Evolutionary conservation across 1,139 yeast species (phyloP).

Genomic region (Petasospora rhodanensis): DNA sequence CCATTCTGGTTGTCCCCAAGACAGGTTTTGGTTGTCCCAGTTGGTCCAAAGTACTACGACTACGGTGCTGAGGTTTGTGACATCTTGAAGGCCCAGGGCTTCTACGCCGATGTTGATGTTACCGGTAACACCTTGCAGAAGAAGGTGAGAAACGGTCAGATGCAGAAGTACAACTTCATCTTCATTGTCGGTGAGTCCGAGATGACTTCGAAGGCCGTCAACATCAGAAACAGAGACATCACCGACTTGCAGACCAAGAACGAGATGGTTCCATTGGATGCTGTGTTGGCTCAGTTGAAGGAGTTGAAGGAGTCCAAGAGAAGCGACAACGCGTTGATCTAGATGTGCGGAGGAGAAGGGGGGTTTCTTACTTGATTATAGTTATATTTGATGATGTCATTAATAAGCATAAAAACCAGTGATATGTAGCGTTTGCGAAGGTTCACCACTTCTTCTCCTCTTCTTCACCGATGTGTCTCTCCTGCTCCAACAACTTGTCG

Average conservation of each 20-base stretch:
- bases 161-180: constrained; percentile 87
- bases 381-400: background rate
- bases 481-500: constrained; percentile 23
- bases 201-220: constrained; percentile 69
- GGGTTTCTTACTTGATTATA: too few species aligned
- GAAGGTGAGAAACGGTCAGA: constrained; percentile 94
- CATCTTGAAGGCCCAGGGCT: constrained; percentile 59
- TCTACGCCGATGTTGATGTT: constrained; percentile 88
- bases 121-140: constrained; percentile 93
- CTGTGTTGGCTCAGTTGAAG: constrained; percentile 63
- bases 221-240: constrained; percentile 91
- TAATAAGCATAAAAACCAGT: too few species aligned
- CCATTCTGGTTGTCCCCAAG: constrained; percentile 99
- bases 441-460: constrained; percentile 19
- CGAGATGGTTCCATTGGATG: constrained; percentile 67
- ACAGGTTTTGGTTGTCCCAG: constrained; percentile 92
- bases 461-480: constrained; percentile 17
- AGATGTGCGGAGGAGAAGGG: too few species aligned
- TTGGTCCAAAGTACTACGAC: constrained; percentile 85
- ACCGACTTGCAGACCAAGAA: constrained; percentile 84
- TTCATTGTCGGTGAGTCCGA: constrained; percentile 97
- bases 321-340: constrained; percentile 47
- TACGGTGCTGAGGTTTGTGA: constrained; percentile 81
- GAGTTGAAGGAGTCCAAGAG: constrained; percentile 65
- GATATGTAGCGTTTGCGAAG: too few species aligned